Evolutionary conservation across 345 rosid species (phyloP), one percentile per base, ranked within the genome.

Genomic region (Populus pruinosa): DNA sequence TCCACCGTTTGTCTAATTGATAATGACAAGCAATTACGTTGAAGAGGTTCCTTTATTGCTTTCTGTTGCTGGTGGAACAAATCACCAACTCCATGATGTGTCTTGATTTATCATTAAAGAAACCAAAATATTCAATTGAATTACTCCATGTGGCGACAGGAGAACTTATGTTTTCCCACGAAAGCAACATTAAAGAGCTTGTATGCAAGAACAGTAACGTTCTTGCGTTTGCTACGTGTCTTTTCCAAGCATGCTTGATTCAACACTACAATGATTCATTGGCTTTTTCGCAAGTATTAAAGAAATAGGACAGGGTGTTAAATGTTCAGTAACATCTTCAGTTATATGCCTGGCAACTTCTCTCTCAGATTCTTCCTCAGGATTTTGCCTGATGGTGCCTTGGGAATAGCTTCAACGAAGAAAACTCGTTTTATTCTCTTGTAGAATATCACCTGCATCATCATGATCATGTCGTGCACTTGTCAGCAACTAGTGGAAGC

Each of bases 301-400:
- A n/a, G 13, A 56, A 56, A 56, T 8, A 56, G 9, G 5, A 56
- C 1, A 56, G 14, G 3, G 5, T 5, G 1, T 4, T n/a, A n/a
- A 9, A 23, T n/a, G 12, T 11, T n/a, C 10, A 2, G 9, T 53
- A 53, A 23, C 11, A n/a, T 56, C 63, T 56, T 9, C 14, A 56
- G 7, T 79, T 47, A 76, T 1, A 63, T 74, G 77, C 50, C 29
- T 25, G 76, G 65, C 72, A 81, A 25, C 56, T 63, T 77, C 5
- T 78, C 84, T 69, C 76, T 62, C 65, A 81, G 25, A 17, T 31
- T 64, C 65, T 81, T 73, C 78, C 81, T 63, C 36, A 81, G 41
- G 59, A 81, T 77, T 74, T 81, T 81, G 25, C 84, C 84, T 8
- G 84, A 81, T 16, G 84, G 84, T 69, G 84, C 84, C 62, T 81